These are phyloP conservation scores for Annulohypoxylon moriforme DNA, from an alignment of 495 filamentous ascomycete species.

Conservation along the genomic window DNA sequence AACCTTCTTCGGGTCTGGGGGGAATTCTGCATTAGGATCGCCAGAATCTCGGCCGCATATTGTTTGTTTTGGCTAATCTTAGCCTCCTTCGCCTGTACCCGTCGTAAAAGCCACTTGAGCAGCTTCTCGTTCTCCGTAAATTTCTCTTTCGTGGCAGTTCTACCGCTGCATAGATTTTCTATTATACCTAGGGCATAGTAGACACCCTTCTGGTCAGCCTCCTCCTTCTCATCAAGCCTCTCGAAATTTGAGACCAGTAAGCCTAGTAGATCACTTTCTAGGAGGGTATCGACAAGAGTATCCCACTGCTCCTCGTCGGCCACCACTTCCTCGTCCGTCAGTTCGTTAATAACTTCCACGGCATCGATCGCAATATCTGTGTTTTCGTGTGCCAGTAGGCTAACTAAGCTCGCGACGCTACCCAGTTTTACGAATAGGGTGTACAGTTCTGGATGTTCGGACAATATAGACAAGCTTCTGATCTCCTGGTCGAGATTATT, in stretches of 20 bases:
- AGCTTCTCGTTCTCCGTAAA: conserved; percentile 75
- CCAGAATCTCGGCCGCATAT: conserved; percentile 90
- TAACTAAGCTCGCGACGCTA: conserved; percentile 78
- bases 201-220: conserved; percentile 83
- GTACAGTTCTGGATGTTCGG: conserved; percentile 88
- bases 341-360: conserved; percentile 89
- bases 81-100: conserved; percentile 56
- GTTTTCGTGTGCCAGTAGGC: conserved; percentile 92
- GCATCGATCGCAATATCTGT: conserved; percentile 95
- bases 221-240: conserved; percentile 81
- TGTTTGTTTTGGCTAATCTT: conserved; percentile 86
- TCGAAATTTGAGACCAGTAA: conserved; percentile 85
- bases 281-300: conserved; percentile 79
- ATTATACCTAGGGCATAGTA: conserved; percentile 87
- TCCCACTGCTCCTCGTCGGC: conserved; percentile 88
- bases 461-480: conserved; percentile 86
- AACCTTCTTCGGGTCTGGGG: conserved; percentile 77
- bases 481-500: conserved; percentile 92
- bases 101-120: conserved; percentile 78
- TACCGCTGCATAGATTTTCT: conserved; percentile 83
- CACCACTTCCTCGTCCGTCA: conserved; percentile 94
- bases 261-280: conserved; percentile 84
- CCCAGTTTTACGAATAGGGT: conserved; percentile 84
- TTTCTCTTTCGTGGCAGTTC: conserved; percentile 69
- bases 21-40: conserved; percentile 72